phyloP scores from a whole-genome alignment of 176 grass and related monocot species.

The Pontederia paniculata region DNA sequence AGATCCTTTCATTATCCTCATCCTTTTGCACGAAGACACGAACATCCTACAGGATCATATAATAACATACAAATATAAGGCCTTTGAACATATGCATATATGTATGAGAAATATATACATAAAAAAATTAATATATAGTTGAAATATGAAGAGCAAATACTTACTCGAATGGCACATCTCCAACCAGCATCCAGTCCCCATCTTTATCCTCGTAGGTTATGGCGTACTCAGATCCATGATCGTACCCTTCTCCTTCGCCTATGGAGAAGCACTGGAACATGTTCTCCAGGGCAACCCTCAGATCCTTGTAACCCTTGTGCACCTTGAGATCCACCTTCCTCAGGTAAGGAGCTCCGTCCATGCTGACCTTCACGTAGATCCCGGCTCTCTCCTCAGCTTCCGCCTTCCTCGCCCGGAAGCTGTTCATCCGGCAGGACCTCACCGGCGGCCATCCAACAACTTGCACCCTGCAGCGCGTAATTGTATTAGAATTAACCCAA shows the following conservation, averaged over 20 bases:
- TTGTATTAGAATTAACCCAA: background rate
- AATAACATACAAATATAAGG: background rate
- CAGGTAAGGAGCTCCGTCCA: slow-evolving; percentile 33
- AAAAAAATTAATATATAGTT: background rate
- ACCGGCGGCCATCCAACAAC: slow-evolving; percentile 30
- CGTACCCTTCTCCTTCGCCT: slow-evolving; percentile 49
- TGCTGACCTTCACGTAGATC: slow-evolving; percentile 32
- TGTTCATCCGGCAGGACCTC: slow-evolving; percentile 26
- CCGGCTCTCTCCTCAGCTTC: slow-evolving; percentile 2
- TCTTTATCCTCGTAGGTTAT: slow-evolving; percentile 82
- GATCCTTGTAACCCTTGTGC: slow-evolving; percentile 25
- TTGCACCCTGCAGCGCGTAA: slow-evolving; percentile 14
- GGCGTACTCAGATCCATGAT: slow-evolving; percentile 42
- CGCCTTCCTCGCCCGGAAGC: slow-evolving; percentile 14
- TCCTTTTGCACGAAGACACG: slow-evolving; percentile 65
- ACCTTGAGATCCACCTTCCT: slow-evolving; percentile 32
- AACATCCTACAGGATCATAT: slow-evolving; percentile 40
- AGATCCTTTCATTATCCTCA: slow-evolving; percentile 68
- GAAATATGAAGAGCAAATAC: background rate
- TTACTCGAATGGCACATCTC: slow-evolving; percentile 93
- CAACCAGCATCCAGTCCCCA: slow-evolving; percentile 96
- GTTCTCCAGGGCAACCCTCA: slow-evolving; percentile 20
- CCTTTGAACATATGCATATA: background rate
- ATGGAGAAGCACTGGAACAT: slow-evolving; percentile 35
- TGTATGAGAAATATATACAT: background rate